Conservation (phyloP, 305 asterid genomes). For the Petunia hybrid region DNA sequence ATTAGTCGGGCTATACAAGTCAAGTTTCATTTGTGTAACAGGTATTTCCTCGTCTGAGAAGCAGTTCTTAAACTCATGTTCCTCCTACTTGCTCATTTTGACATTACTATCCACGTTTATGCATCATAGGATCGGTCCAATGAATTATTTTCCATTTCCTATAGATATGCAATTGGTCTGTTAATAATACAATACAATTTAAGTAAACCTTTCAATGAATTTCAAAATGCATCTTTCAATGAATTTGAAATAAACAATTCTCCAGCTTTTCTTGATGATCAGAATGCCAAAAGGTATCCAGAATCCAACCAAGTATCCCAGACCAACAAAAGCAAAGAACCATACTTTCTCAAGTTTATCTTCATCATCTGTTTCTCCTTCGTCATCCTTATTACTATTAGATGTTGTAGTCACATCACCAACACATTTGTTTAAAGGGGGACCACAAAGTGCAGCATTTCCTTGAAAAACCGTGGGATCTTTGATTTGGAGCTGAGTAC, state of each 20-base stretch:
- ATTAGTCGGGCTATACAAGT: no score
- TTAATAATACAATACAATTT: no score
- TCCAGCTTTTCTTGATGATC: constrained; percentile 39
- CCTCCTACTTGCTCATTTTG: no score
- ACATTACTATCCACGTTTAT: no score
- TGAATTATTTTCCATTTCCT: no score
- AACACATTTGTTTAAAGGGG: constrained; percentile 33
- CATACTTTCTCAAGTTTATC: constrained; percentile 30
- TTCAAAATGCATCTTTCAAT: neutral
- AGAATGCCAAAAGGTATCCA: constrained; percentile 40
- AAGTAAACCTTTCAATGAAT: neutral
- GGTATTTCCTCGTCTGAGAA: no score
- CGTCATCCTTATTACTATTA: neutral
- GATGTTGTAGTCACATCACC: neutral
- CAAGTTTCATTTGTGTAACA: no score
- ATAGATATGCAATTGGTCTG: no score
- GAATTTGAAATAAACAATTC: constrained; percentile 34
- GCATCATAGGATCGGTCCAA: no score
- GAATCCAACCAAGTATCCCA: constrained; percentile 39
- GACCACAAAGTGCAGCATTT: constrained; percentile 46
- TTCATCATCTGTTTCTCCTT: constrained; percentile 25
- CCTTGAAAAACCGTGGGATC: constrained; percentile 44
- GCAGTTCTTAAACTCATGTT: no score
- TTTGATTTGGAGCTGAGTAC: constrained; percentile 38
- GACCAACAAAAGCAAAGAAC: constrained; percentile 32